These are phyloP conservation scores for Aspergillus cavernicola DNA, from an alignment of 495 filamentous ascomycete species.

Conservation along the genomic window DNA sequence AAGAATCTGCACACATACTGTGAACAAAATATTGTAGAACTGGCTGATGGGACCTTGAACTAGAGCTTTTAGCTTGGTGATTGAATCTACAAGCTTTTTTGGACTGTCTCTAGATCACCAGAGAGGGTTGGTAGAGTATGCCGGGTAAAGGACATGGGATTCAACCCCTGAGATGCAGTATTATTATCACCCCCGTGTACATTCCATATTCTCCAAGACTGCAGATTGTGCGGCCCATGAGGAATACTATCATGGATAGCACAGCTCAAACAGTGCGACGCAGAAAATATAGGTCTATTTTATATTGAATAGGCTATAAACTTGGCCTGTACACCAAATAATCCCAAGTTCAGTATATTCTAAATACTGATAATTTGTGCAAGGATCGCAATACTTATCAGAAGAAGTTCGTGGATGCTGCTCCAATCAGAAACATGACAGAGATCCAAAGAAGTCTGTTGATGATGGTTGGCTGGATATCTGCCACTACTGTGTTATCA, in stretches of 20 bases:
- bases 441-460: constrained; percentile 55
- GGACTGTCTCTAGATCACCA: background rate
- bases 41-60: background rate
- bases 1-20: background rate
- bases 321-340: constrained; percentile 28
- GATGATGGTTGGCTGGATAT: constrained; percentile 51
- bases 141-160: background rate
- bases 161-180: constrained; percentile 13
- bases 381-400: constrained; percentile 18
- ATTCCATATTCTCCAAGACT: constrained; percentile 33
- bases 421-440: constrained; percentile 50
- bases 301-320: constrained; percentile 49
- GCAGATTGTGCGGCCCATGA: constrained; percentile 48
- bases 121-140: background rate
- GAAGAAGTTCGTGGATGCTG: constrained; percentile 41
- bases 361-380: background rate
- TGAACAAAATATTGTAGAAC: background rate
- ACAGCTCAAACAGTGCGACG: constrained; percentile 47
- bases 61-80: background rate
- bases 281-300: constrained; percentile 53
- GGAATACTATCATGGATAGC: constrained; percentile 48
- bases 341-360: background rate
- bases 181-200: constrained; percentile 34
- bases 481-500: constrained; percentile 61
- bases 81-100: background rate